Evolutionary conservation across 2,329 filamentous ascomycete species (phyloP).

Genomic region (Drechslerella stenobrocha): DNA sequence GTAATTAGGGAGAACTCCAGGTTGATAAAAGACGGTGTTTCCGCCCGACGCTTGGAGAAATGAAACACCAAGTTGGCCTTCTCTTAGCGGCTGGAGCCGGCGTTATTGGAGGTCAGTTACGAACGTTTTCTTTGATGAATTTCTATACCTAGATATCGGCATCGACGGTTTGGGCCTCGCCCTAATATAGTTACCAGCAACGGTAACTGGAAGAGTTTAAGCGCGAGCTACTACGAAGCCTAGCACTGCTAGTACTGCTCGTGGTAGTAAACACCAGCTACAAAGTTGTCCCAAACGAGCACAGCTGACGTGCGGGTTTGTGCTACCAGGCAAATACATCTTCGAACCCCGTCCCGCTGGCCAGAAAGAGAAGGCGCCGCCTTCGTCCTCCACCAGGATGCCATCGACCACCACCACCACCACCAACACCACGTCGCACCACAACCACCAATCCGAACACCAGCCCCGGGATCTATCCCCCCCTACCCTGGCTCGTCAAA

Average conservation of each 20-base stretch:
- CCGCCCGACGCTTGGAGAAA: conserved; percentile 22
- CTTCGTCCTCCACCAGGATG: conserved; percentile 6
- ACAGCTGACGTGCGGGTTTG: conserved; percentile 5
- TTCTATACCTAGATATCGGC: too few species aligned
- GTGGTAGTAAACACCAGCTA: too few species aligned
- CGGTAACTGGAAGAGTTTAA: too few species aligned
- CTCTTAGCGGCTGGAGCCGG: conserved; percentile 35
- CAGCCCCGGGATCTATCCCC: conserved; percentile 3
- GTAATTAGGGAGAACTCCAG: conserved; percentile 6
- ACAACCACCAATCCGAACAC: conserved; percentile 14
- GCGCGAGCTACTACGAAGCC: too few species aligned
- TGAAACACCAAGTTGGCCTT: conserved; percentile 30
- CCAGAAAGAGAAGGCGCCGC: conserved; percentile 18
- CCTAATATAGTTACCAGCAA: too few species aligned
- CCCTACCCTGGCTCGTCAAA: conserved; percentile 7
- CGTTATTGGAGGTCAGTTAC: conserved; percentile 46
- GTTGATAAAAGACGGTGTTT: conserved; percentile 23
- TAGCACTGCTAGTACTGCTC: too few species aligned
- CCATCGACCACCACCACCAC: conserved; percentile 3
- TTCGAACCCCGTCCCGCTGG: conserved; percentile 35
- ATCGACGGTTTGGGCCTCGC: too few species aligned
- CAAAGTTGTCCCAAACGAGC: too few species aligned
- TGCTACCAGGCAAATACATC: conserved; percentile 35
- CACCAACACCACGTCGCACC: conserved; percentile 1
- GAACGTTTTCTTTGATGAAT: too few species aligned